Base-by-base conservation (phyloP, 2,329 filamentous ascomycete species). In the Cadophora sp. region DNA sequence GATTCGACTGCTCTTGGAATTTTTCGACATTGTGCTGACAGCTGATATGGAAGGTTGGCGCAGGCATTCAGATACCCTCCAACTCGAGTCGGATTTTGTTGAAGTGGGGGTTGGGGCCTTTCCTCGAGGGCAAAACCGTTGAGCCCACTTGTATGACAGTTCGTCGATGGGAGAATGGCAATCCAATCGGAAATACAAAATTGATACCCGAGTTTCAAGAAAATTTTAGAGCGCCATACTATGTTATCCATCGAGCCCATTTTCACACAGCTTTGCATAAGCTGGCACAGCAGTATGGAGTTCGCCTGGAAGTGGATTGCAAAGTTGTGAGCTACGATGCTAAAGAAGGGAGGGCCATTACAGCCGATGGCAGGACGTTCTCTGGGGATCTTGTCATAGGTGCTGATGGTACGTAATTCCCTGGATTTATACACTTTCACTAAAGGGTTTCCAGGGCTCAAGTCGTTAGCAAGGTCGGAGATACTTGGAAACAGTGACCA, bases 31-130 rank as follows among this genome's bases (percentile, higher is more conserved):
- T 33, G 9, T 33, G 30, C 30, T 33, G 30, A 33, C 30, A 33
- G 9, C 4, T 33, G 4, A 33, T 33, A n/a, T 33, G 30, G 30
- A 33, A 79, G 74, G 73, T 80, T 14, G 79, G 80, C 3, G 79
- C 80, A 1, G 80, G 79, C 3, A 80, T 81, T 39, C 79, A 81
- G 71, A 74, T 81, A 6, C 78, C 78, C 0, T 76, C 80, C 8
- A 81, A 81, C 65, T 76, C 78, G 5, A 71, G 72, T 1, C 72
- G 73, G 0, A 68, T 80, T 0, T 72, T 81, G 4, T 58, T 71
- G 27, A 65, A 68, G 59, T 80, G 78, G 74, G 79, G 79, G 8
- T 68, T 80, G 1, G 70, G 67, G 11, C 66, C 74, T 1, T 72
- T 76, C 27, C 67, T 78, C 6, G 64, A 72, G n/a, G 61, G 69